These are phyloP conservation scores for Xylariaceae sp. DNA, from an alignment of 2,329 filamentous ascomycete species.

Conservation along the genomic window DNA sequence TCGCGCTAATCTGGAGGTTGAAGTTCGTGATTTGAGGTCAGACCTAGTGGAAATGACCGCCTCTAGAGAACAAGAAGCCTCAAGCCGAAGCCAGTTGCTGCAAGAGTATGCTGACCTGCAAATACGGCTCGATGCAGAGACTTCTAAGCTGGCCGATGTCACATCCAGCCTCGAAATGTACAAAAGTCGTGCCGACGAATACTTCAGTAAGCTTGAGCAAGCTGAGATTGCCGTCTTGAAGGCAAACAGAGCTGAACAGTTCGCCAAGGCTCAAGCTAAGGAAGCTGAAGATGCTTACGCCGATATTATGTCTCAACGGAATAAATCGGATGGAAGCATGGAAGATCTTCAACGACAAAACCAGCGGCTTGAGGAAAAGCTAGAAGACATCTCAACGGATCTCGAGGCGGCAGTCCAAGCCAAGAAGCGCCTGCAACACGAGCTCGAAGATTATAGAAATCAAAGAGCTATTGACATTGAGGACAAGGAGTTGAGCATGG, in stretches of 20 bases:
- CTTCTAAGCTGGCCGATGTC: slow-evolving; percentile 83
- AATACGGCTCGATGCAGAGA: slow-evolving; percentile 88
- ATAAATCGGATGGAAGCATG: slow-evolving; percentile 84
- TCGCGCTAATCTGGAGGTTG: slow-evolving; percentile 80
- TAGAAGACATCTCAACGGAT: slow-evolving; percentile 91
- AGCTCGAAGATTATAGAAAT: slow-evolving; percentile 95
- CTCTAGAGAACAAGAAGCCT: slow-evolving; percentile 83
- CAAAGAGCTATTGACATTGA: slow-evolving; percentile 96
- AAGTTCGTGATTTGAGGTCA: slow-evolving; percentile 81
- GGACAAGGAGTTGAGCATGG: slow-evolving; percentile 93
- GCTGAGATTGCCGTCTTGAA: slow-evolving; percentile 96
- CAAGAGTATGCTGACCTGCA: slow-evolving; percentile 94
- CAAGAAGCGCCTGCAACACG: slow-evolving; percentile 93
- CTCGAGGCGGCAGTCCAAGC: slow-evolving; percentile 83
- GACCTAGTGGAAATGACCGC: slow-evolving; percentile 82
- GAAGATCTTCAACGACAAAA: slow-evolving; percentile 91
- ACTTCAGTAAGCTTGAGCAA: slow-evolving; percentile 96
- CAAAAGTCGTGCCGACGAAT: slow-evolving; percentile 91
- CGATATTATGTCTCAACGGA: slow-evolving; percentile 87
- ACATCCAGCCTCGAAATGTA: slow-evolving; percentile 85
- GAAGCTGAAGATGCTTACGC: slow-evolving; percentile 93
- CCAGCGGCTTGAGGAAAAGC: slow-evolving; percentile 85
- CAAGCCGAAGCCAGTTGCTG: slow-evolving; percentile 85
- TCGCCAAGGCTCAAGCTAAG: slow-evolving; percentile 85
- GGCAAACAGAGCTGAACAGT: slow-evolving; percentile 88